Evolutionary conservation across 108 stramenopile genomes (phyloP).

Genomic region (Nitzschia palea): DNA sequence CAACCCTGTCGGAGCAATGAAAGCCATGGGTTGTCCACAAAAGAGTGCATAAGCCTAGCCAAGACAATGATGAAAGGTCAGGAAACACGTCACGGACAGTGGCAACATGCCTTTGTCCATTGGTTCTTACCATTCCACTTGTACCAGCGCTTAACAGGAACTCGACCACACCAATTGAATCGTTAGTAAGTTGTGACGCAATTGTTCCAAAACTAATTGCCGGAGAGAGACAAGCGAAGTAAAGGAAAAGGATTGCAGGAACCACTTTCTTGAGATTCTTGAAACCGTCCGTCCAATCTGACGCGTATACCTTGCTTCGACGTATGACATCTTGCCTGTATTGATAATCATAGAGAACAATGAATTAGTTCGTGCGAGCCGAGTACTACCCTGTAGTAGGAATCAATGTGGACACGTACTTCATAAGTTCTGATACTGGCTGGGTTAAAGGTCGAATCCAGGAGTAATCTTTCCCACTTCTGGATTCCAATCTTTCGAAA

Average conservation of each 20-base stretch:
- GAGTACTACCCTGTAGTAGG: background rate
- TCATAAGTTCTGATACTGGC: constrained; percentile 28
- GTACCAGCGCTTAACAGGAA: constrained; percentile 84
- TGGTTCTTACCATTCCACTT: constrained; percentile 80
- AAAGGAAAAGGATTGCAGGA: constrained; percentile 90
- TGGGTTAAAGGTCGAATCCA: constrained; percentile 25
- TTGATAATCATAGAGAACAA: background rate
- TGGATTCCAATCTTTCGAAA: constrained; percentile 24
- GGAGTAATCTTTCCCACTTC: constrained; percentile 34
- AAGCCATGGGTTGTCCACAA: constrained; percentile 96
- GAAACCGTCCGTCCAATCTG: constrained; percentile 81
- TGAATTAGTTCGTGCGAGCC: background rate
- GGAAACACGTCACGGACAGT: too few species aligned
- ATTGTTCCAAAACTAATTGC: constrained; percentile 95
- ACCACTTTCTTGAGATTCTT: constrained; percentile 67
- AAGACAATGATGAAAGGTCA: too few species aligned
- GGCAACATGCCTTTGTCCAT: too few species aligned
- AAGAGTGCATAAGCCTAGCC: constrained; percentile 71
- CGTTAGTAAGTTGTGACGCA: constrained; percentile 83
- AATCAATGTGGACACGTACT: constrained; percentile 12
- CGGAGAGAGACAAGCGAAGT: constrained; percentile 94
- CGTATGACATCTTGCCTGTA: constrained; percentile 54
- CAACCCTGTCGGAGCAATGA: constrained; percentile 96
- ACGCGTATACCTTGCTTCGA: constrained; percentile 51
- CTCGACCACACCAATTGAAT: constrained; percentile 90